Conservation (phyloP, 495 filamentous ascomycete species). For the Hyaloscypha bicolor region DNA sequence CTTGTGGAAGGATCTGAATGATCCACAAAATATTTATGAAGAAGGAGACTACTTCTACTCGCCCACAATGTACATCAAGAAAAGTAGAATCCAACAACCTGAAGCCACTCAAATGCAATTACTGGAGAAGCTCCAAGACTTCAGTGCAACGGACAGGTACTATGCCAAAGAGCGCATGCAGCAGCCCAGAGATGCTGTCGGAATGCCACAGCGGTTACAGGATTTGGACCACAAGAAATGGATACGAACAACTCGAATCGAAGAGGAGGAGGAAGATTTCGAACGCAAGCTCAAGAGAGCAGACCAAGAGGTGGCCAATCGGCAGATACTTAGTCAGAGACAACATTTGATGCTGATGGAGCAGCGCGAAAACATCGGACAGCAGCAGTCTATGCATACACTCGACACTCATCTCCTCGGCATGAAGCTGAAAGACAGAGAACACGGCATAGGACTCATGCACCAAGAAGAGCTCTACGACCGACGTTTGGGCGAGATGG, state of each 20-base stretch:
- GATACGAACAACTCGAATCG: slow-evolving; percentile 5
- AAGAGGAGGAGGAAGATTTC: slow-evolving; percentile 11
- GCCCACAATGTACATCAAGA: slow-evolving; percentile 14
- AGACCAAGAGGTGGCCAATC: slow-evolving; percentile 4
- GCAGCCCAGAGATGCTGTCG: slow-evolving; percentile 16
- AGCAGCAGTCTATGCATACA: slow-evolving; percentile 4
- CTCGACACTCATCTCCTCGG: slow-evolving; percentile 7
- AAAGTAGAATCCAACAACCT: neutral
- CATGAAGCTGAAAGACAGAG: slow-evolving; percentile 3
- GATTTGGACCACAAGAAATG: slow-evolving; percentile 15
- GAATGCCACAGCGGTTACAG: slow-evolving; percentile 10
- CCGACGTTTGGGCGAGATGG: slow-evolving; percentile 5
- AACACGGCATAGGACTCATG: neutral
- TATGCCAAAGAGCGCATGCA: slow-evolving; percentile 12
- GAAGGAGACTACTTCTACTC: slow-evolving; percentile 17
- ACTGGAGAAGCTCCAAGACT: slow-evolving; percentile 7
- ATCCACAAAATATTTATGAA: slow-evolving; percentile 7
- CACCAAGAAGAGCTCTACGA: slow-evolving; percentile 5
- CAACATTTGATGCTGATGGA: slow-evolving; percentile 10
- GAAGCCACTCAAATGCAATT: neutral
- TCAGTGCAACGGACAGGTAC: slow-evolving; percentile 4
- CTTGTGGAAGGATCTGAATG: slow-evolving; percentile 10
- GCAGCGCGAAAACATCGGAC: slow-evolving; percentile 10
- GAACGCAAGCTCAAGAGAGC: slow-evolving; percentile 9
- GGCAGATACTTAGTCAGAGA: slow-evolving; percentile 4